Evolutionary conservation across 2,329 filamentous ascomycete genomes (phyloP).

Genomic region (Grosmannia penicillata): DNA sequence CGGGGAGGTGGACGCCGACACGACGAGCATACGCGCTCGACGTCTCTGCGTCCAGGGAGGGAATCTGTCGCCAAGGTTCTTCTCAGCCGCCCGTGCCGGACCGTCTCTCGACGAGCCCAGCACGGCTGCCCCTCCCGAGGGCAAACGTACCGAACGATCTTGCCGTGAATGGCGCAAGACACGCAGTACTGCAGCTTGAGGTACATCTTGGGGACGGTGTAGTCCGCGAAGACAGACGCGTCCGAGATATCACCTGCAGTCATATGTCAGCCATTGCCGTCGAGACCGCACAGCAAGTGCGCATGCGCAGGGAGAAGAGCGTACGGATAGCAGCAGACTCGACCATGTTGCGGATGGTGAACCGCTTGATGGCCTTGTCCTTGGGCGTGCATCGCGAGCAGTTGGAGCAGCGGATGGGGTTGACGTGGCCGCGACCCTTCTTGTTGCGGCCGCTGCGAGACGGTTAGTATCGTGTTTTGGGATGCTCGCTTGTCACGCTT

Average conservation of each 20-base stretch:
- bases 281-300: neutral
- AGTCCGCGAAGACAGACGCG: conserved; percentile 97
- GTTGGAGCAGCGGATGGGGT: conserved; percentile 79
- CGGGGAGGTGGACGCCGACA: conserved; percentile 7
- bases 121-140: conserved; percentile 41
- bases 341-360: conserved; percentile 99
- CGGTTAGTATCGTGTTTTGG: conserved; percentile 10
- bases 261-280: conserved; percentile 7
- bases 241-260: conserved; percentile 94
- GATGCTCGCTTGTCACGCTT: neutral
- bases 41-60: neutral
- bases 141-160: conserved; percentile 97
- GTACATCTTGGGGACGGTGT: conserved; percentile 99
- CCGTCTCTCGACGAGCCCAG: conserved; percentile 14
- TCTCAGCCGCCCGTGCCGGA: conserved; percentile 29
- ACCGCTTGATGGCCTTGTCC: conserved; percentile 99
- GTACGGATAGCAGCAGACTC: conserved; percentile 98
- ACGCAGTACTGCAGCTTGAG: conserved; percentile 99
- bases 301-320: neutral
- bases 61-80: conserved; percentile 17
- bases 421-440: conserved; percentile 99
- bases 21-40: neutral
- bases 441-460: conserved; percentile 83
- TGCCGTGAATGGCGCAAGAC: conserved; percentile 99
- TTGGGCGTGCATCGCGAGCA: conserved; percentile 82